These are phyloP conservation scores for Exophiala sideris DNA, from an alignment of 2,329 filamentous ascomycete genomes.

Conservation along the genomic window DNA sequence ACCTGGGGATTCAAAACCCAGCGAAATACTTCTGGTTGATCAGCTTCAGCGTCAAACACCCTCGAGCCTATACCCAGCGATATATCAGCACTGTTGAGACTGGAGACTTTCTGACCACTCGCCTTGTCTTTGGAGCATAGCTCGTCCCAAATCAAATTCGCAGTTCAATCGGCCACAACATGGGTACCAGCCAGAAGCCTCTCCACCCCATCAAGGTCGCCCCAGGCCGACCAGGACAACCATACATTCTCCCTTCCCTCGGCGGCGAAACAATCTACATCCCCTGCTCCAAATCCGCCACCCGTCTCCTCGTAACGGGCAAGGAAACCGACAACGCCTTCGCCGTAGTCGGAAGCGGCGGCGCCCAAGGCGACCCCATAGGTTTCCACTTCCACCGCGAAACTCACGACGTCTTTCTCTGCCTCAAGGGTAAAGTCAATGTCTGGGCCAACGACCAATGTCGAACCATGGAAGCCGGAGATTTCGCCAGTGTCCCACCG, in stretches of 20 bases:
- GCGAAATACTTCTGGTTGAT: too few relatives aligned
- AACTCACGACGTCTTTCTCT: constrained; percentile 57
- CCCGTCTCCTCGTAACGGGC: constrained; percentile 51
- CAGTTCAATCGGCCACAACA: neutral
- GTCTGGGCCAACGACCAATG: constrained; percentile 58
- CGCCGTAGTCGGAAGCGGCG: constrained; percentile 51
- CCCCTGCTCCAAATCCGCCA: constrained; percentile 51
- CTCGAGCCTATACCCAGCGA: too few relatives aligned
- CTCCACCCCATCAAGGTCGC: constrained; percentile 1
- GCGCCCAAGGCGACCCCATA: constrained; percentile 44
- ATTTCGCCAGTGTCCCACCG: constrained; percentile 58
- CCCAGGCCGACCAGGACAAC: constrained; percentile 40
- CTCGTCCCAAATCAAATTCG: too few relatives aligned
- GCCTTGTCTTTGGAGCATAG: too few relatives aligned
- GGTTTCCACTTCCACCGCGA: constrained; percentile 58
- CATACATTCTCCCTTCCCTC: constrained; percentile 48
- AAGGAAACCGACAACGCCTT: constrained; percentile 52
- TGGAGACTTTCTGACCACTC: too few relatives aligned
- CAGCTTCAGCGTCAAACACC: too few relatives aligned
- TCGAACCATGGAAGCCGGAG: constrained; percentile 52
- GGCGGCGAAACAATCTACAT: constrained; percentile 53
- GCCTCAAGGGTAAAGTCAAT: constrained; percentile 54
- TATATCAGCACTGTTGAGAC: too few relatives aligned
- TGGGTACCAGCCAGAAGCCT: neutral
- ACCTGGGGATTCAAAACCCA: too few relatives aligned